Evolutionary conservation across 768 basidiomycete species (phyloP), one percentile per base, ranked within the genome.

Genomic region (Naganishia kalamii): DNA sequence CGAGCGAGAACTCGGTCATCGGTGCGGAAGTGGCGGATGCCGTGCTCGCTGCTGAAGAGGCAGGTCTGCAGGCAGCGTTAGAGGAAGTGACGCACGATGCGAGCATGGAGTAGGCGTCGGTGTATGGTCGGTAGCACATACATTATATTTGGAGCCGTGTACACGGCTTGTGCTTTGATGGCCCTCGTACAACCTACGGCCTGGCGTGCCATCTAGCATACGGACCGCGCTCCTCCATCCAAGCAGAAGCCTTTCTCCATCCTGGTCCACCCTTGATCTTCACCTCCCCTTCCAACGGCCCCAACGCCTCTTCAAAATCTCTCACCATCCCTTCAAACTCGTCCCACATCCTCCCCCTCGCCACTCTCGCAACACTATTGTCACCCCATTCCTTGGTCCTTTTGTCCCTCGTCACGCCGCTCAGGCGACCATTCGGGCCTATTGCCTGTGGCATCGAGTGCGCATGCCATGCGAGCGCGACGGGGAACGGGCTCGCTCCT

Each of bases 371-470:
- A 1, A 43, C 40, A 19, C 50, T 54, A 17, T 50, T 47, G 15
- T 51, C 63, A 21, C 40, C 49, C 49, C 51, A 64, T 8, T 33
- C 17, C 29, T 35, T 43, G 4, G 66, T 67, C 49, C 19, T 47
- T 46, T 63, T 67, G 44, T 57, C 29, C 0, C 48, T 21, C 23
- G n/a, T 33, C 10, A 52, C 49, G 3, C 61, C 60, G 33, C 47
- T 46, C 43, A 63, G 44, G 15, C 57, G 6, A 8, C 66, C 66
- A 6, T 44, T 37, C 23, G 66, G 66, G 13, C 54, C 54, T 23
- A 57, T 21, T 0, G 54, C 54, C 30, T 48, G 30, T 35, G 50
- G 43, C 40, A 27, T 52, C 43, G 49, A 44, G 59, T 51, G 29
- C 11, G 25, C 41, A 49, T 59, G 52, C n/a, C 49, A 65, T 29